Percentiles rank a stretch among this genome's conserved stretches.
phyloP scores from a whole-genome alignment of 2,329 filamentous ascomycete genomes.

The Chaetomium sp. region DNA sequence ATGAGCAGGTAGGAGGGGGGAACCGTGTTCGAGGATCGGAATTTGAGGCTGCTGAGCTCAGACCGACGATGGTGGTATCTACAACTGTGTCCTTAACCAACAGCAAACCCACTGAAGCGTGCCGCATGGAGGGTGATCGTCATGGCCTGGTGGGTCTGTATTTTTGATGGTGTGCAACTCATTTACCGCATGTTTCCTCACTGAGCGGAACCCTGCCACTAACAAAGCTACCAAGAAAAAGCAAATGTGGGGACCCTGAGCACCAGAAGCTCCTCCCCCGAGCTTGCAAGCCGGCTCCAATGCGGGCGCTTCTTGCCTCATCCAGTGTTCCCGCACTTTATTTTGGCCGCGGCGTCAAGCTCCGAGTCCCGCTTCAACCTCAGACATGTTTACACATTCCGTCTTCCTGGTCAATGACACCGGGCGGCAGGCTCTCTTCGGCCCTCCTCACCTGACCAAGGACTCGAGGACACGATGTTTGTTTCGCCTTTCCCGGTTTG shows the following conservation, averaged over 20 bases:
- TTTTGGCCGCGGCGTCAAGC: neutral
- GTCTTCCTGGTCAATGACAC: neutral
- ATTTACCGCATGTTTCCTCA: too few species aligned
- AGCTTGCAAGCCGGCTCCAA: too few species aligned
- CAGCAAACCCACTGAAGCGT: constrained; percentile 7
- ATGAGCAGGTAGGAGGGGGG: neutral
- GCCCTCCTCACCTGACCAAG: neutral
- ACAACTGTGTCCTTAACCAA: constrained; percentile 27
- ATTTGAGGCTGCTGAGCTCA: constrained; percentile 21
- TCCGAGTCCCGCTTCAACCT: neutral
- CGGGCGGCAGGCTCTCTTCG: neutral
- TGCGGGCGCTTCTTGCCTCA: too few species aligned
- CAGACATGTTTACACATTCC: neutral
- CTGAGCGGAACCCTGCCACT: neutral
- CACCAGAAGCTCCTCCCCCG: neutral
- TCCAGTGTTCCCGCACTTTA: too few species aligned
- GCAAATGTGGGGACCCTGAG: neutral
- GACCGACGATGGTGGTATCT: constrained; percentile 14
- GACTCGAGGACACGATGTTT: neutral
- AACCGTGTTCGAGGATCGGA: constrained; percentile 4
- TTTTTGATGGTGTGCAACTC: neutral
- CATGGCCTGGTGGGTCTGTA: constrained; percentile 15
- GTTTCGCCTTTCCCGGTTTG: too few species aligned
- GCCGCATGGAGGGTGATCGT: constrained; percentile 12
- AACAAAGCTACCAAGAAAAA: neutral